Evolutionary conservation across 2,329 filamentous ascomycete species (phyloP), one percentile per base, ranked within the genome.

Genomic region (Teratosphaeria gauchensis): DNA sequence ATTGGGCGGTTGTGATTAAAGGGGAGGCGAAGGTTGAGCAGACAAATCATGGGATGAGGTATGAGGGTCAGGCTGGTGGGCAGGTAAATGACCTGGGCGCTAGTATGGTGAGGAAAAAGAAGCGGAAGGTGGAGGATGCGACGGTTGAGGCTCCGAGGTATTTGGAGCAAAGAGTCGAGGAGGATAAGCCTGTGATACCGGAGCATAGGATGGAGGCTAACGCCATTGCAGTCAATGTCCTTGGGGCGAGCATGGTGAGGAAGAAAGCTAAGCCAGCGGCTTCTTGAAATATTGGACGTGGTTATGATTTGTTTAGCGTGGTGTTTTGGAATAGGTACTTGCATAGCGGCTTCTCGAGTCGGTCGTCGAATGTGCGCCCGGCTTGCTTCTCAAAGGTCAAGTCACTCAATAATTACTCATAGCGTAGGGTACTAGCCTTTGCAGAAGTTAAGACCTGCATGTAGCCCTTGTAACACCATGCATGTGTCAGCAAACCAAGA

Each of bases 221-320:
- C 9, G 19, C 42, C 16, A 48, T 48, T 21, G 58, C 61, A 14
- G 73, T 77, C 8, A 84, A 84, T 68, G 73, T 83, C 9, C 72
- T 85, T 19, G 69, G 73, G 1, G 74, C 72, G 16, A 75, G 78
- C 0, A 72, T 84, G 61, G 72, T 85, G 32, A 76, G 81, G 58
- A 84, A 84, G 73, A 86, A 84, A 70, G 71, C 77, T 30, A 86
- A 84, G 68, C 56, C 61, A 4, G 38, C 53, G 8, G 16, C 52
- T 9, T 38, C 42, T 24, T 58, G 53, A 58, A 24, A 31, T 12
- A 11, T 35, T 52, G 21, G 11, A 24, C 28, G 21, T 14, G 42
- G 42, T 2, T 21, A 19, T 48, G 42, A 53, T 28, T n/a, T 16
- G 16, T 24, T 9, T 11, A n/a, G 28, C n/a, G 24, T 32, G 32